Conservation (phyloP, 805 yeast genomes). For the Starmerella cellae region DNA sequence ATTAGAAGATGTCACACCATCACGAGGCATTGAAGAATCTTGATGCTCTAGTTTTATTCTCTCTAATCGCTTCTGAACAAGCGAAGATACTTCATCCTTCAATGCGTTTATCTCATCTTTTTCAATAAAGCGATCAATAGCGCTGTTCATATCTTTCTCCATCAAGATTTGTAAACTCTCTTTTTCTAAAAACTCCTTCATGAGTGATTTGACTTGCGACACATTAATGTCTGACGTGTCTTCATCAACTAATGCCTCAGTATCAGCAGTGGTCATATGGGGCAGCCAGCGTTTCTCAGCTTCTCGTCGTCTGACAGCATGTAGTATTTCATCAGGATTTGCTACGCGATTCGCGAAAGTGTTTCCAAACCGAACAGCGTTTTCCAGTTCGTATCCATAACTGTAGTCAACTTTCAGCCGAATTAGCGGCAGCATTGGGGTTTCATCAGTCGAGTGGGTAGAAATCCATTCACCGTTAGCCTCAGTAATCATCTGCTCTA, state of each 20-base stretch:
- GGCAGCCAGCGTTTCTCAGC: constrained; percentile 16
- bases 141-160: constrained; percentile 59
- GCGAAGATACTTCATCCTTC: constrained; percentile 22
- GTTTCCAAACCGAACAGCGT: constrained; percentile 77
- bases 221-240: background rate
- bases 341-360: constrained; percentile 85
- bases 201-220: constrained; percentile 31
- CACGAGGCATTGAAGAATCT: background rate
- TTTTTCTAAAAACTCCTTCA: constrained; percentile 48
- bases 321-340: constrained; percentile 74
- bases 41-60: background rate
- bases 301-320: constrained; percentile 39
- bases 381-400: constrained; percentile 86
- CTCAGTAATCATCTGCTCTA: constrained; percentile 49
- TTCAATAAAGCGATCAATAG: constrained; percentile 58
- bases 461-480: constrained; percentile 41
- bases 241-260: constrained; percentile 4
- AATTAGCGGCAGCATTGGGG: constrained; percentile 63
- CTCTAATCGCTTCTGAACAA: background rate
- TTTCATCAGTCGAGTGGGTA: constrained; percentile 24
- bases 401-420: constrained; percentile 76
- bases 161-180: constrained; percentile 58
- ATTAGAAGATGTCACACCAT: background rate
- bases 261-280: background rate
- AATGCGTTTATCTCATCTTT: constrained; percentile 71